Evolutionary conservation across 176 grass and related monocot genomes (phyloP).

Genomic region (Rhipidocladum racemiflorum): DNA sequence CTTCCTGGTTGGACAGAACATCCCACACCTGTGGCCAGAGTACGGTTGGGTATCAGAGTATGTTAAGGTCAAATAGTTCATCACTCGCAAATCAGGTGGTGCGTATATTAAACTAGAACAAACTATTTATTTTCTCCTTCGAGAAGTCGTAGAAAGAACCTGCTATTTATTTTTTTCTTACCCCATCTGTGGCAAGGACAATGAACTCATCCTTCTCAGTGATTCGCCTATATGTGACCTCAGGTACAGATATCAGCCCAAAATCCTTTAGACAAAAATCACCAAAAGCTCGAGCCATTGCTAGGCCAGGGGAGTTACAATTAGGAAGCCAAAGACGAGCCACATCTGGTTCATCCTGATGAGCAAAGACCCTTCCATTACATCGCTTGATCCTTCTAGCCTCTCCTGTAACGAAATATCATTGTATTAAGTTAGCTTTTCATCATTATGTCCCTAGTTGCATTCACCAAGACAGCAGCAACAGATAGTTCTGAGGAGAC

Average conservation of each 20-base stretch:
- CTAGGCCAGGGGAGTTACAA: constrained; percentile 58
- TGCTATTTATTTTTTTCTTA: constrained; percentile 34
- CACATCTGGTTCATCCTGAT: constrained; percentile 66
- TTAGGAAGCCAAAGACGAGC: constrained; percentile 70
- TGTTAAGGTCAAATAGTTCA: background rate
- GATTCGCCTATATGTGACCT: constrained; percentile 52
- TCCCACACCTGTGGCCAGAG: constrained; percentile 63
- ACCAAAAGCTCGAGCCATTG: constrained; percentile 75
- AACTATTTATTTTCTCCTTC: background rate
- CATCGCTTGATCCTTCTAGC: constrained; percentile 65
- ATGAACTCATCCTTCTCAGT: constrained; percentile 68
- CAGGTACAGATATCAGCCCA: constrained; percentile 68
- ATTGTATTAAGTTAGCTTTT: constrained; percentile 3
- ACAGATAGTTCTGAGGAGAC: background rate
- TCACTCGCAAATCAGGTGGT: background rate
- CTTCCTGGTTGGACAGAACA: constrained; percentile 72
- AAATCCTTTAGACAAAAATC: constrained; percentile 84
- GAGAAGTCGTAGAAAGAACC: background rate
- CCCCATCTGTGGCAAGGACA: constrained; percentile 74
- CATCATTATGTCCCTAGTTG: background rate
- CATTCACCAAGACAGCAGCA: background rate
- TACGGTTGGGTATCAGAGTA: constrained; percentile 11
- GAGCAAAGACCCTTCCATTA: constrained; percentile 64
- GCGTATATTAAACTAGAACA: background rate
- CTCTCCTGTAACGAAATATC: constrained; percentile 55